Evolutionary conservation across 306 rosid species (phyloP).

Genomic region (Dryas octopetala): DNA sequence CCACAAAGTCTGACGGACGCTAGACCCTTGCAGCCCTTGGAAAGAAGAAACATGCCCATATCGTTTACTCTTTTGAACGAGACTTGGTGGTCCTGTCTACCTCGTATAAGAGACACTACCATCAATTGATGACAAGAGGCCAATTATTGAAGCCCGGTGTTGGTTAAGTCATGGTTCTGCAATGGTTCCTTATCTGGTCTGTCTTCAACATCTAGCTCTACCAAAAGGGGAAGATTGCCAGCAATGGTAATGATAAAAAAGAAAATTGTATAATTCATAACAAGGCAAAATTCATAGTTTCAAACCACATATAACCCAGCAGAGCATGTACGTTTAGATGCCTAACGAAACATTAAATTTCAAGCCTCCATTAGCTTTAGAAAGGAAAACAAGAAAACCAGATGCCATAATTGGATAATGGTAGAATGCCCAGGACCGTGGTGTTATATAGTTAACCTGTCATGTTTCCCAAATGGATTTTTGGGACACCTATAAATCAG

Average conservation of each 20-base stretch:
- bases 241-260: slow-evolving; percentile 1
- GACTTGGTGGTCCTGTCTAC: slow-evolving; percentile 23
- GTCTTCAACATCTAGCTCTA: slow-evolving; percentile 39
- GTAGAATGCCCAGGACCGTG: background rate
- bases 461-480: background rate
- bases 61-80: slow-evolving; percentile 35
- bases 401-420: background rate
- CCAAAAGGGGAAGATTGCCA: slow-evolving; percentile 24
- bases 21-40: slow-evolving; percentile 25
- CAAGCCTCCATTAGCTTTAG: background rate
- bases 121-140: slow-evolving; percentile 17
- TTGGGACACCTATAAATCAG: background rate
- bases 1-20: slow-evolving; percentile 34
- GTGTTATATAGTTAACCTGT: background rate
- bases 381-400: background rate
- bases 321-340: background rate
- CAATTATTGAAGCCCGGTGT: slow-evolving; percentile 28
- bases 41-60: slow-evolving; percentile 33
- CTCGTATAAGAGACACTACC: slow-evolving; percentile 28
- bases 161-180: slow-evolving; percentile 24
- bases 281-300: background rate
- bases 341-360: background rate
- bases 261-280: background rate
- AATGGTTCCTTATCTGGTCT: slow-evolving; percentile 17
- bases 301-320: background rate